A percentile compares a stretch with the other conserved stretches of the same genome.
These are phyloP conservation scores for Colletotrichum spinosum DNA, from an alignment of 2,329 filamentous ascomycete genomes.

Conservation along the genomic window DNA sequence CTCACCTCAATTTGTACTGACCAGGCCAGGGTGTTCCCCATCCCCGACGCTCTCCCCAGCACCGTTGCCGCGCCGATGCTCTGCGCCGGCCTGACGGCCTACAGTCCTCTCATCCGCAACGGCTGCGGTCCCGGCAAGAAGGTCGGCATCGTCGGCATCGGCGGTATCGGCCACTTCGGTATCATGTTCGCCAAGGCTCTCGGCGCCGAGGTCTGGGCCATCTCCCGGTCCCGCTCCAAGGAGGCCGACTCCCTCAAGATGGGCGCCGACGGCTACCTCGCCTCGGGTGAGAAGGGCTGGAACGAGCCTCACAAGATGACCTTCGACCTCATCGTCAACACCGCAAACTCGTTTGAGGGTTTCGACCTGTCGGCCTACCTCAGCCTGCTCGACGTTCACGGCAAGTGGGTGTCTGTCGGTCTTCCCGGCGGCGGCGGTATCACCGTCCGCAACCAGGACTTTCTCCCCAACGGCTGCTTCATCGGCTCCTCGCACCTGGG, in stretches of 20 bases:
- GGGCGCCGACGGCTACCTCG: constrained; percentile 71
- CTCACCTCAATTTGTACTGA: no score
- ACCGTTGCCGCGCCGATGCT: constrained; percentile 81
- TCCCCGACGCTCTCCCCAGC: constrained; percentile 76
- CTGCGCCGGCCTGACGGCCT: constrained; percentile 86
- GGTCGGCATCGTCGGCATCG: constrained; percentile 79
- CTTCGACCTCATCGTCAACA: constrained; percentile 83
- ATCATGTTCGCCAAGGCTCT: constrained; percentile 77
- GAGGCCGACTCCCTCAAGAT: constrained; percentile 69
- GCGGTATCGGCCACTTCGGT: constrained; percentile 78
- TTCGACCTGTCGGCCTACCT: constrained; percentile 81
- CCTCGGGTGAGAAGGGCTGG: constrained; percentile 69
- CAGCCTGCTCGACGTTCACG: constrained; percentile 83
- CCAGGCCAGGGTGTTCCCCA: constrained; percentile 70
- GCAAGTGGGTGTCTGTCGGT: constrained; percentile 82
- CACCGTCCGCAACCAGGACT: constrained; percentile 77
- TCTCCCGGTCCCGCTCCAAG: constrained; percentile 70
- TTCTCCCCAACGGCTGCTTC: constrained; percentile 79
- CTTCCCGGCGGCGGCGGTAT: constrained; percentile 82
- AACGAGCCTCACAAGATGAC: constrained; percentile 67
- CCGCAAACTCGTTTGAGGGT: constrained; percentile 74
- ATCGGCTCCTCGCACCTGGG: constrained; percentile 80
- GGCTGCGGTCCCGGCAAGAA: constrained; percentile 83
- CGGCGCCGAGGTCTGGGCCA: constrained; percentile 71
- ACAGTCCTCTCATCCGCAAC: constrained; percentile 81